Conservation (phyloP, 805 yeast genomes). For the Ascoidea rubescens region DNA sequence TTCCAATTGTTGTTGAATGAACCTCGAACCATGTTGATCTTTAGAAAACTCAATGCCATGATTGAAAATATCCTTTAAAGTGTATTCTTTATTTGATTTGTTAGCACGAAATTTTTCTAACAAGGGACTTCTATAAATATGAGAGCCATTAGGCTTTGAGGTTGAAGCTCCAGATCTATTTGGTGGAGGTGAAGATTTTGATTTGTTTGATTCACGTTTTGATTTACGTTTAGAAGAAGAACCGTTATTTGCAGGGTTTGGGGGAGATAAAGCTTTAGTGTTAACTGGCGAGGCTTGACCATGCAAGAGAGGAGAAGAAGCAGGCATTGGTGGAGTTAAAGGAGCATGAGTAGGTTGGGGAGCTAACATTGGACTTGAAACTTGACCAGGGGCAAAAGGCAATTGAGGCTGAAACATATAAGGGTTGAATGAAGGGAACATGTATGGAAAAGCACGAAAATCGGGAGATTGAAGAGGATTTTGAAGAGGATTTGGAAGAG, state of each 20-base stretch:
- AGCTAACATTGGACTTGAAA: slow-evolving; percentile 2
- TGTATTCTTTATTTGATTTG: slow-evolving; percentile 40
- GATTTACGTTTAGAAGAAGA: background rate
- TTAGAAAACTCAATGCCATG: slow-evolving; percentile 84
- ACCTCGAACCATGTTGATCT: slow-evolving; percentile 96
- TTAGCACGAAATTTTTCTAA: slow-evolving; percentile 75
- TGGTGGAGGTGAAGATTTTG: background rate
- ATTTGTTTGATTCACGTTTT: background rate
- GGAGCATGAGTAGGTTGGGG: slow-evolving; percentile 3
- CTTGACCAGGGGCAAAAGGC: slow-evolving; percentile 5
- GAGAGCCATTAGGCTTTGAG: slow-evolving; percentile 16
- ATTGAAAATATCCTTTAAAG: slow-evolving; percentile 65
- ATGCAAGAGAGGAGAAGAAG: slow-evolving; percentile 1
- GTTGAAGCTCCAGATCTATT: background rate
- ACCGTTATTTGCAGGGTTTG: background rate
- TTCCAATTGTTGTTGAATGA: slow-evolving; percentile 80
- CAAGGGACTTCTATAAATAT: slow-evolving; percentile 61
- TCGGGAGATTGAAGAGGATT: background rate
- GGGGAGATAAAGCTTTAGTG: background rate
- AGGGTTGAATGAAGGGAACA: slow-evolving; percentile 38
- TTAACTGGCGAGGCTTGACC: slow-evolving; percentile 1
- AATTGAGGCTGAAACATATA: slow-evolving; percentile 19
- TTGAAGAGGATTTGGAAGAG: background rate
- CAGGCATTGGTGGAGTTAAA: slow-evolving; percentile 1
- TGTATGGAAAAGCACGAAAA: slow-evolving; percentile 21